These are phyloP conservation scores for Cryphonectria radicalis DNA, from an alignment of 2,329 filamentous ascomycete species.

Conservation along the genomic window DNA sequence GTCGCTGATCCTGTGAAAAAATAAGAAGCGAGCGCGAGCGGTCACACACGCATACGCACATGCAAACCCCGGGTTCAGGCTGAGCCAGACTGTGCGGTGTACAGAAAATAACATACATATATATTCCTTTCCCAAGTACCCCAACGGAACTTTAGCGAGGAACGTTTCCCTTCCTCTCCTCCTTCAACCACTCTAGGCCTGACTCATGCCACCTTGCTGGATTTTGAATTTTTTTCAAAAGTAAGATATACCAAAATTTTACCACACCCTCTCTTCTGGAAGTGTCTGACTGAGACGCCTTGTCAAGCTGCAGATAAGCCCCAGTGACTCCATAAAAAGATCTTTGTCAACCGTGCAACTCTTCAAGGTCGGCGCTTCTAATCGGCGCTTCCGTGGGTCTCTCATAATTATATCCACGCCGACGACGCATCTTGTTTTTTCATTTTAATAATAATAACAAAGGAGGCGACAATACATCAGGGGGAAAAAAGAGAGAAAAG, in stretches of 20 bases:
- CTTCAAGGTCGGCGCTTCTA: slow-evolving; percentile 5
- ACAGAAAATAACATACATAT: slow-evolving; percentile 21
- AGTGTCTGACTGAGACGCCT: slow-evolving; percentile 18
- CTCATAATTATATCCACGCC: slow-evolving; percentile 14
- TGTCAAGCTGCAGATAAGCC: slow-evolving; percentile 23
- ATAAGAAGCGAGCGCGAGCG: slow-evolving; percentile 2
- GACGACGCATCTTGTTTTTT: not conserved
- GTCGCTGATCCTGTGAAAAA: slow-evolving; percentile 11
- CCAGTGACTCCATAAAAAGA: slow-evolving; percentile 29
- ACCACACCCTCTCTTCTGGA: slow-evolving; percentile 9
- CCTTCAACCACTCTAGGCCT: not conserved
- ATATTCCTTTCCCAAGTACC: not conserved
- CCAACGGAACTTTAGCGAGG: not conserved
- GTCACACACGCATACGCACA: slow-evolving; percentile 16
- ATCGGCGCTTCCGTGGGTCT: slow-evolving; percentile 10
- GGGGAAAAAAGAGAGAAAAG: not conserved
- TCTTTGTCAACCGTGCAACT: slow-evolving; percentile 10
- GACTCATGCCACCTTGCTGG: slow-evolving; percentile 28
- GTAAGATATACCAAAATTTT: slow-evolving; percentile 15
- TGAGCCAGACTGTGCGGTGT: slow-evolving; percentile 14
- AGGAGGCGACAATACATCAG: not conserved
- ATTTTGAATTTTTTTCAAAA: not conserved
- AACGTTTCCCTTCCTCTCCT: not conserved
- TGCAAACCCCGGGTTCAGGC: slow-evolving; percentile 10
- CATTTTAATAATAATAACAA: not conserved